Base-by-base conservation (phyloP, 441 rosid species). In the Erodium trifolium region DNA sequence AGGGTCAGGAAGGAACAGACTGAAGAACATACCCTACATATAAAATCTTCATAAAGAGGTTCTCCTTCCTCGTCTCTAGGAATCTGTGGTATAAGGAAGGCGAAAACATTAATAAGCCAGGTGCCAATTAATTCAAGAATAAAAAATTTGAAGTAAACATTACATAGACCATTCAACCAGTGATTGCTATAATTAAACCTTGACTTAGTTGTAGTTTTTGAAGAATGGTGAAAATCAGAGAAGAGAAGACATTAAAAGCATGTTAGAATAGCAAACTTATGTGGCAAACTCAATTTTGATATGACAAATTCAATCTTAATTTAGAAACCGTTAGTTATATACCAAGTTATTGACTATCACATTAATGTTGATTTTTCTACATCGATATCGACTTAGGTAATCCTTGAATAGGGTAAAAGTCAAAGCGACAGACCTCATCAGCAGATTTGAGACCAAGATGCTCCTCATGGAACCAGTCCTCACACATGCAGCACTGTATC, bases 401-500 rank as follows among this genome's bases (percentile, higher is more conserved):
- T 23, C 27, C 27, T 23, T 23, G 27, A 23, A 23, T 23, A 23
- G 27, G 37, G 59, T 14, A 68, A 66, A 59, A 73, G 31, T 13
- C 66, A 66, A 62, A 63, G 72, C 19, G 64, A 79, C 83, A 47
- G 69, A 87, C 96, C 91, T 82, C 79, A 65, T 81, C 82, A 16
- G 91, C 77, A 67, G 91, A 67, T 66, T 75, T 84, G 3, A 85
- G 82, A 76, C 87, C 84, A 59, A 93, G 77, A 82, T 93, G 97
- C 80, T 87, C 91, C 79, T 88, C 97, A 11, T 93, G 97, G 78
- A 89, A 88, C 99, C 97, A 91, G 77, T 93, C 99, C 81, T 93
- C 99, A 59, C 99, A 93, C 74, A 87, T 77, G 68, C 95, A 86
- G 80, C 99, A 91, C 71, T 91, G 99, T 70, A 93, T 90, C 99